Conservation (phyloP, 2,329 filamentous ascomycete species). For the Allantophomopsis lycopodina region DNA sequence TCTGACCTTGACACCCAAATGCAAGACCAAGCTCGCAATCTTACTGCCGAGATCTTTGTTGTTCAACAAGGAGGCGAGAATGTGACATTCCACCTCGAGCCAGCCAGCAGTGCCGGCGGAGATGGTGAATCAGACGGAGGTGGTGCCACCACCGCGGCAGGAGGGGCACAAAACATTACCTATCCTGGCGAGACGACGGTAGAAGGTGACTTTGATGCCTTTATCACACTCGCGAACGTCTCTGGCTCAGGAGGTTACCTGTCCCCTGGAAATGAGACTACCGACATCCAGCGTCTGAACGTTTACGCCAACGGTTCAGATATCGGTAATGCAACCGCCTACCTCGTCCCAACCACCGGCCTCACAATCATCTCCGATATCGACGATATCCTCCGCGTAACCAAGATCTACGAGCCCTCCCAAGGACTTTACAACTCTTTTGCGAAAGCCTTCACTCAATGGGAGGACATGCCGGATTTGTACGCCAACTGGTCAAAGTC, state of each 20-base stretch:
- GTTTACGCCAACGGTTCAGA: conserved; percentile 50
- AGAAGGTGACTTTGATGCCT: conserved; percentile 62
- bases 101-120: conserved; percentile 38
- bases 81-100: conserved; percentile 49
- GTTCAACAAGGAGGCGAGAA: conserved; percentile 54
- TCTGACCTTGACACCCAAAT: conserved; percentile 41
- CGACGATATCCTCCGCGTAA: conserved; percentile 68
- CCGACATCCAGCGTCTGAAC: conserved; percentile 51
- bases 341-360: conserved; percentile 57
- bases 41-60: conserved; percentile 63
- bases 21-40: conserved; percentile 55
- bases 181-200: conserved; percentile 52
- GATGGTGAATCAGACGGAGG: conserved; percentile 31
- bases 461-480: conserved; percentile 70
- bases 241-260: conserved; percentile 37
- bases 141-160: conserved; percentile 34
- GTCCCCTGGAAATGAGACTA: conserved; percentile 48
- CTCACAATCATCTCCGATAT: conserved; percentile 66
- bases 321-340: conserved; percentile 62
- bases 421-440: conserved; percentile 68
- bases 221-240: conserved; percentile 46
- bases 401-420: conserved; percentile 65
- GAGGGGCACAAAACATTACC: conserved; percentile 47
- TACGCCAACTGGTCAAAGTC: conserved; percentile 63
- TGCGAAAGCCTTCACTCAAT: conserved; percentile 53